These are phyloP conservation scores for Trypanosoma caninum DNA, from an alignment of 208 protist species.

Conservation along the genomic window DNA sequence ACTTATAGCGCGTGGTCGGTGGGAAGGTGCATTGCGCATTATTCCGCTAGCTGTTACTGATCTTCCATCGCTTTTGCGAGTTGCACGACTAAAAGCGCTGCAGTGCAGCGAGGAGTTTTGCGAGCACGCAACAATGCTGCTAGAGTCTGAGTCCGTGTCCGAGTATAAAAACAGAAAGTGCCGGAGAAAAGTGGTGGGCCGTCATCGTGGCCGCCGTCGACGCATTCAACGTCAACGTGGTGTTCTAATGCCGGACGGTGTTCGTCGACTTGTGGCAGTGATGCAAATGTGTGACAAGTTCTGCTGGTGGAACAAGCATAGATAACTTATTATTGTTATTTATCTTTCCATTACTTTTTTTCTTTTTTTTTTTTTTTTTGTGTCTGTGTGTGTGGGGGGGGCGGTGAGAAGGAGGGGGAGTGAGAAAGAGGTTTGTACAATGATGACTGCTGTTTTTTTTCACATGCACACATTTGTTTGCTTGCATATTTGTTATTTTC, in stretches of 20 bases:
- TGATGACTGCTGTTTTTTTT: too few species aligned
- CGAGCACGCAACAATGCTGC: slow-evolving; percentile 11
- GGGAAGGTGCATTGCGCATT: slow-evolving; percentile 18
- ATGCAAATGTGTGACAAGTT: slow-evolving; percentile 13
- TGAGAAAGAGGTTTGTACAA: too few species aligned
- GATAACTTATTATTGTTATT: not conserved
- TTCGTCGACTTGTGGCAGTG: slow-evolving; percentile 1
- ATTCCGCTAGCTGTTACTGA: slow-evolving; percentile 6
- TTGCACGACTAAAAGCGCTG: slow-evolving; percentile 17
- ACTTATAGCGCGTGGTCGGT: slow-evolving; percentile 22
- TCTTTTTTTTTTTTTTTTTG: slow-evolving; percentile 5
- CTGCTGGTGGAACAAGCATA: slow-evolving; percentile 6
- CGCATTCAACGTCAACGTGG: not conserved
- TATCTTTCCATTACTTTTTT: slow-evolving; percentile 4
- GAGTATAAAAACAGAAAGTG: not conserved
- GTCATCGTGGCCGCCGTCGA: not conserved
- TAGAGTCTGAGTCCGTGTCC: not conserved
- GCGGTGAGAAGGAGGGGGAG: not conserved
- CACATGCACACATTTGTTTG: too few species aligned
- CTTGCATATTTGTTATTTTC: too few species aligned
- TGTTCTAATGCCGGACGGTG: slow-evolving; percentile 7
- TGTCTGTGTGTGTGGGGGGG: not conserved
- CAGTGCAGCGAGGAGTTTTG: not conserved
- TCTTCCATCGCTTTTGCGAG: slow-evolving; percentile 13
- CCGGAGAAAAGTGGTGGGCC: not conserved